Conservation (phyloP, 2,329 filamentous ascomycete genomes). For the Aspergillus sp. region DNA sequence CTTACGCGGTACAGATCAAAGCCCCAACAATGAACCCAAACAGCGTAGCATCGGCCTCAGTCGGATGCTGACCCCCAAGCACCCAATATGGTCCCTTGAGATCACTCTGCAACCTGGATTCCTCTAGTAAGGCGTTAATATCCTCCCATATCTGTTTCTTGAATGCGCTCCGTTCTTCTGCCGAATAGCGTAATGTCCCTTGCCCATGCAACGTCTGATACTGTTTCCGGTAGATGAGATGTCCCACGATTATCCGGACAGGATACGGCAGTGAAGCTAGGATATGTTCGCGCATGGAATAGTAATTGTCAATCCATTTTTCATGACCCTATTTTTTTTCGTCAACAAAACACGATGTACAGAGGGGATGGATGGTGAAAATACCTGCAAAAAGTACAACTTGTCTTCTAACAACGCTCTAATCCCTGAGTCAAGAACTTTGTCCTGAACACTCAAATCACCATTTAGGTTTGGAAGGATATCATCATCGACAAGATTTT, state of each 20-base stretch:
- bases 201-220: constrained; percentile 56
- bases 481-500: constrained; percentile 45
- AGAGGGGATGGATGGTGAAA: constrained; percentile 6
- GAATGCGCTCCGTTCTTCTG: constrained; percentile 52
- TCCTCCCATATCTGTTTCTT: constrained; percentile 57
- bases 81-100: constrained; percentile 56
- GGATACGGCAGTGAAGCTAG: constrained; percentile 56
- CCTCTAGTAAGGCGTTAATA: constrained; percentile 49
- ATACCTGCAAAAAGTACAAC: constrained; percentile 58
- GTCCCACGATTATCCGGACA: constrained; percentile 54
- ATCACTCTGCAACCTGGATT: constrained; percentile 34
- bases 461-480: constrained; percentile 54
- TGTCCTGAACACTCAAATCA: constrained; percentile 40
- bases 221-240: constrained; percentile 50
- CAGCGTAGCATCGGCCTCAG: constrained; percentile 59
- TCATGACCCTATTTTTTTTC: constrained; percentile 46
- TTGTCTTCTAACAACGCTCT: constrained; percentile 62
- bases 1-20: constrained; percentile 57
- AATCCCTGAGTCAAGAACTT: constrained; percentile 54
- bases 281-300: constrained; percentile 57
- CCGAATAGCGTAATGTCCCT: constrained; percentile 55
- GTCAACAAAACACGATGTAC: background rate
- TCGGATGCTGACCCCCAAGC: constrained; percentile 55
- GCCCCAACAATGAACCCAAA: constrained; percentile 61
- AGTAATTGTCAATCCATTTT: constrained; percentile 62